Percentiles rank a stretch among this genome's conserved stretches.
phyloP scores from a whole-genome alignment of 306 rosid species.

The Quercus aquifolioides region DNA sequence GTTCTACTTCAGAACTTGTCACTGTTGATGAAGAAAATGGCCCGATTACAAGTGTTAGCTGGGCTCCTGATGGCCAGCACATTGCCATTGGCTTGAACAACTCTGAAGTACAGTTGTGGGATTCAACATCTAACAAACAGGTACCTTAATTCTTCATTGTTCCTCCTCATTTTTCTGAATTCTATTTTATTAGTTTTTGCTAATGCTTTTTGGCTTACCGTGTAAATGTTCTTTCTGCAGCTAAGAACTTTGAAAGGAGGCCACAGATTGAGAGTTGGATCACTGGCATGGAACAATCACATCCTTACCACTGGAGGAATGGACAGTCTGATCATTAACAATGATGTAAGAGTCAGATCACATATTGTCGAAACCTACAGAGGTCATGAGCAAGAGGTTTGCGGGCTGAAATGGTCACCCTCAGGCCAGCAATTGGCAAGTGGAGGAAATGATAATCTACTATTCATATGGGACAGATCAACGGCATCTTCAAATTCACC shows the following conservation, averaged over 20 bases:
- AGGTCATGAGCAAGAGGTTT: conserved; percentile 79
- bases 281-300: conserved; percentile 78
- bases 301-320: conserved; percentile 80
- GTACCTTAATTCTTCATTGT: conserved; percentile 15
- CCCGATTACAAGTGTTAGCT: conserved; percentile 65
- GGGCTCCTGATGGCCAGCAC: conserved; percentile 82
- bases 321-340: conserved; percentile 66
- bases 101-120: conserved; percentile 80
- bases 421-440: conserved; percentile 55
- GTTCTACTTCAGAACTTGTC: conserved; percentile 62
- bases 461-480: conserved; percentile 50
- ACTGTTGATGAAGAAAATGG: conserved; percentile 58
- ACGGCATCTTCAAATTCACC: conserved; percentile 46
- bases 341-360: conserved; percentile 74
- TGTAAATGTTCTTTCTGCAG: conserved; percentile 32
- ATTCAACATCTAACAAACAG: conserved; percentile 43
- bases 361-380: conserved; percentile 69
- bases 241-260: conserved; percentile 62
- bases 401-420: conserved; percentile 82
- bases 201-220: neutral
- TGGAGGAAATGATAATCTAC: conserved; percentile 53
- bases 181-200: neutral
- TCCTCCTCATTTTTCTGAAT: neutral
- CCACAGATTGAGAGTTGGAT: conserved; percentile 68
- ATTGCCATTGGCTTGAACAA: conserved; percentile 72